These are phyloP conservation scores for Aphanomyces euteiches DNA, from an alignment of 352 stramenopile genomes.

Conservation along the genomic window DNA sequence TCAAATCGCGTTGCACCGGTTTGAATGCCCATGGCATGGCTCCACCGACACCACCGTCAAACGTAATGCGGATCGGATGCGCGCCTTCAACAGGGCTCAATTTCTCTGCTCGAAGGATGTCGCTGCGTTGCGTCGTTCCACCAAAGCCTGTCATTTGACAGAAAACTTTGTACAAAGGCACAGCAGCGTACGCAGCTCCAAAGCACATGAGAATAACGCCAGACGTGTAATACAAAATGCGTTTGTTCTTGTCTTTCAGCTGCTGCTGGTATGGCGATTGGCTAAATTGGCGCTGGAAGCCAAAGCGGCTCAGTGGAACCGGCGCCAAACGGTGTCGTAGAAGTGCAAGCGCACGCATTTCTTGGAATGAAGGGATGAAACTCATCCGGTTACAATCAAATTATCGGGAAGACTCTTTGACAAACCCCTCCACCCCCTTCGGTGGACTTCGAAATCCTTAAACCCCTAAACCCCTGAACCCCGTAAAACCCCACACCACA, in stretches of 20 bases:
- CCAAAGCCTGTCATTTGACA: slow-evolving; percentile 98
- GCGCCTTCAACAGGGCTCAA: slow-evolving; percentile 89
- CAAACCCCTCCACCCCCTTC: background rate
- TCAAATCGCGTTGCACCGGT: slow-evolving; percentile 92
- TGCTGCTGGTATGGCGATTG: slow-evolving; percentile 5
- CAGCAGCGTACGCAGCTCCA: slow-evolving; percentile 94
- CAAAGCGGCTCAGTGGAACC: background rate
- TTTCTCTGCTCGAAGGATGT: slow-evolving; percentile 73
- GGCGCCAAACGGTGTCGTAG: background rate
- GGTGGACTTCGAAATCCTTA: background rate
- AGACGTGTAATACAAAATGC: slow-evolving; percentile 90
- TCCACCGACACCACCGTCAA: slow-evolving; percentile 93
- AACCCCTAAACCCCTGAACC: background rate
- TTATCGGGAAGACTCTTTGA: no score
- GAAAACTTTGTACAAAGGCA: slow-evolving; percentile 99
- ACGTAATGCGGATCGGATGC: slow-evolving; percentile 94
- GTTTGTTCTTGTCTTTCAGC: slow-evolving; percentile 85
- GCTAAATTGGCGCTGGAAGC: no score
- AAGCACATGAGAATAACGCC: slow-evolving; percentile 92
- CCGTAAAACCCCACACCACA: background rate
- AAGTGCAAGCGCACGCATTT: background rate
- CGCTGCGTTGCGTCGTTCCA: slow-evolving; percentile 86
- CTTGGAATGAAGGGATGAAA: no score
- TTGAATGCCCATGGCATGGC: slow-evolving; percentile 97
- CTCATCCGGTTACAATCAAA: no score